Conservation (phyloP, 176 grass and related monocot species). For the Oryza brachyantha region DNA sequence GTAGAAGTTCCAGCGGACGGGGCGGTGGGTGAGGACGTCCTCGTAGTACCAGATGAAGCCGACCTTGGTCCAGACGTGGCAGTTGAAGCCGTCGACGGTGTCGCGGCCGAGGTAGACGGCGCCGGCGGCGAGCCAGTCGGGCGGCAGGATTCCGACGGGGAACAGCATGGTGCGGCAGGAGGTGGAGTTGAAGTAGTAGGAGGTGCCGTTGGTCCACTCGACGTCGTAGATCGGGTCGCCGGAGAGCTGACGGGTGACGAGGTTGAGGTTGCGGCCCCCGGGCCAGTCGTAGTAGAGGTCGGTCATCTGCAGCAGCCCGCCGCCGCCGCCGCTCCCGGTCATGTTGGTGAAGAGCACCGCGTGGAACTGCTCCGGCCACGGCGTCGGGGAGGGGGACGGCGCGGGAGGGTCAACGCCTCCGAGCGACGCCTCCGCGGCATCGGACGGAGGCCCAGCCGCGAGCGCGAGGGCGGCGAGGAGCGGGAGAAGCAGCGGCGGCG, state of each 20-base stretch:
- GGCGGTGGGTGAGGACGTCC: conserved; percentile 66
- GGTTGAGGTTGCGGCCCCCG: conserved; percentile 64
- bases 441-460: too few species aligned
- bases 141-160: conserved; percentile 56
- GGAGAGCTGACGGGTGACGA: conserved; percentile 51
- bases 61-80: conserved; percentile 73
- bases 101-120: conserved; percentile 67
- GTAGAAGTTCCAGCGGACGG: conserved; percentile 89
- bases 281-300: conserved; percentile 90
- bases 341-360: conserved; percentile 64
- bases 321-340: conserved; percentile 41
- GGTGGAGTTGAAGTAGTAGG: conserved; percentile 49
- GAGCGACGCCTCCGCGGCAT: not conserved
- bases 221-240: conserved; percentile 61
- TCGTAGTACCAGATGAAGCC: conserved; percentile 83
- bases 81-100: conserved; percentile 54
- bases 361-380: conserved; percentile 79
- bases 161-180: conserved; percentile 45
- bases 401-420: not conserved
- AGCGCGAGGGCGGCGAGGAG: not conserved
- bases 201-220: conserved; percentile 81
- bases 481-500: not conserved
- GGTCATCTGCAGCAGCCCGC: conserved; percentile 46
- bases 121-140: conserved; percentile 50
- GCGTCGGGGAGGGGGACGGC: conserved; percentile 29